Evolutionary conservation across 2,329 filamentous ascomycete species (phyloP).

Genomic region (Ampelomyces quisqualis): DNA sequence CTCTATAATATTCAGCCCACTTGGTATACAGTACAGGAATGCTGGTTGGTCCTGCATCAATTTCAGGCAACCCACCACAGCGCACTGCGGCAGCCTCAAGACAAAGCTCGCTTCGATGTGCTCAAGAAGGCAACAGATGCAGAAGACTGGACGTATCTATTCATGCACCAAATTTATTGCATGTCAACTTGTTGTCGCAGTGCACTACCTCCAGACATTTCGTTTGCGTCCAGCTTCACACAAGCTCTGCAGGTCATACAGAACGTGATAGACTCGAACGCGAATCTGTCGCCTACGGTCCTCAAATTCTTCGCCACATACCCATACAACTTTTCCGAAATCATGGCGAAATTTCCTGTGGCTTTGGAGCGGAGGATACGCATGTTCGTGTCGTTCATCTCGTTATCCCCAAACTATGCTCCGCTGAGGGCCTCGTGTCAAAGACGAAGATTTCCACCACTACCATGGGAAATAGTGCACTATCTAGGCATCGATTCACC

Average conservation of each 20-base stretch:
- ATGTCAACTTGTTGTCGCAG: too few species aligned
- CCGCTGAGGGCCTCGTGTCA: conserved; percentile 19
- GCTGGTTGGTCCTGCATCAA: conserved; percentile 4
- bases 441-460: conserved; percentile 51
- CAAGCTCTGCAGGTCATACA: conserved; percentile 43
- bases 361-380: conserved; percentile 38
- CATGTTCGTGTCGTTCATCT: conserved; percentile 44
- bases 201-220: too few species aligned
- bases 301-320: conserved; percentile 53
- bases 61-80: conserved; percentile 8
- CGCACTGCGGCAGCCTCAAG: conserved; percentile 2
- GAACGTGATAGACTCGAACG: conserved; percentile 51
- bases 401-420: conserved; percentile 35
- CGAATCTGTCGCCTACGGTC: conserved; percentile 42
- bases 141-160: conserved; percentile 34
- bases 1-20: background rate
- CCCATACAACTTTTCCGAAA: conserved; percentile 42
- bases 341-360: conserved; percentile 25
- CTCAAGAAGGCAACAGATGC: conserved; percentile 39
- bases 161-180: conserved; percentile 35
- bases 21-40: conserved; percentile 19
- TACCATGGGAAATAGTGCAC: conserved; percentile 58
- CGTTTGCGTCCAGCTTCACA: conserved; percentile 27
- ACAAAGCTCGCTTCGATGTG: conserved; percentile 18
- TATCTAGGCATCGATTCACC: conserved; percentile 53